A percentile compares a stretch with the other conserved stretches of the same genome.
phyloP scores from a whole-genome alignment of 2,329 filamentous ascomycete species.

The Fusarium fracticaudum region DNA sequence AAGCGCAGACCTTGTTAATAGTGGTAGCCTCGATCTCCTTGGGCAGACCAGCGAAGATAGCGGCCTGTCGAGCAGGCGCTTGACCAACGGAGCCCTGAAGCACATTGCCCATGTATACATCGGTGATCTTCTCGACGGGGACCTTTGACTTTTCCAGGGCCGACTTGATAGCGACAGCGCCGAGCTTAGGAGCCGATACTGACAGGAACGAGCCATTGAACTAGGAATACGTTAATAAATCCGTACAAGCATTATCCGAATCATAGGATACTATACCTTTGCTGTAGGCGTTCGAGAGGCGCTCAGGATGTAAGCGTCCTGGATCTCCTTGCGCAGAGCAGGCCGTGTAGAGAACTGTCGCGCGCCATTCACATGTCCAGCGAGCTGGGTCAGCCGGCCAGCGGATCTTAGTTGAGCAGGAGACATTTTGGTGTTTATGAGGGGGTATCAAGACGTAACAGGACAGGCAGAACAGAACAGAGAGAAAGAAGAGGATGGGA shows the following conservation, averaged over 20 bases:
- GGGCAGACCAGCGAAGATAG: conserved; percentile 86
- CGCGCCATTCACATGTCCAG: conserved; percentile 52
- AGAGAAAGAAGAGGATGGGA: background rate
- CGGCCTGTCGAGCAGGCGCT: conserved; percentile 89
- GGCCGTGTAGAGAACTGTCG: conserved; percentile 59
- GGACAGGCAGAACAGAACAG: conserved; percentile 2
- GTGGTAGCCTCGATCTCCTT: conserved; percentile 87
- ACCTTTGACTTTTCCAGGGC: conserved; percentile 88
- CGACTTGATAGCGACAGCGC: conserved; percentile 89
- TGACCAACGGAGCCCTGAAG: conserved; percentile 86
- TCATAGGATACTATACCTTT: conserved; percentile 66
- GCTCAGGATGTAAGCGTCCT: conserved; percentile 93
- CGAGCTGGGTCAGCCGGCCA: conserved; percentile 49
- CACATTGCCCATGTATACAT: conserved; percentile 98
- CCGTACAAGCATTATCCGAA: background rate
- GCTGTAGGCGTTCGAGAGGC: conserved; percentile 89
- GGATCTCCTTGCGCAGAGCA: conserved; percentile 71
- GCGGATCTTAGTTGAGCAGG: conserved; percentile 48
- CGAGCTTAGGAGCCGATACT: conserved; percentile 87
- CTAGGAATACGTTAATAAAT: conserved; percentile 54
- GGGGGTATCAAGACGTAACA: conserved; percentile 13
- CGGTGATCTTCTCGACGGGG: conserved; percentile 81
- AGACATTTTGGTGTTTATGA: conserved; percentile 24
- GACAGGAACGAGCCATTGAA: conserved; percentile 93
- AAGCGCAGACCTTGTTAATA: conserved; percentile 98